Conservation (phyloP, 2,329 filamentous ascomycete genomes). For the Penicillium brasilianum region DNA sequence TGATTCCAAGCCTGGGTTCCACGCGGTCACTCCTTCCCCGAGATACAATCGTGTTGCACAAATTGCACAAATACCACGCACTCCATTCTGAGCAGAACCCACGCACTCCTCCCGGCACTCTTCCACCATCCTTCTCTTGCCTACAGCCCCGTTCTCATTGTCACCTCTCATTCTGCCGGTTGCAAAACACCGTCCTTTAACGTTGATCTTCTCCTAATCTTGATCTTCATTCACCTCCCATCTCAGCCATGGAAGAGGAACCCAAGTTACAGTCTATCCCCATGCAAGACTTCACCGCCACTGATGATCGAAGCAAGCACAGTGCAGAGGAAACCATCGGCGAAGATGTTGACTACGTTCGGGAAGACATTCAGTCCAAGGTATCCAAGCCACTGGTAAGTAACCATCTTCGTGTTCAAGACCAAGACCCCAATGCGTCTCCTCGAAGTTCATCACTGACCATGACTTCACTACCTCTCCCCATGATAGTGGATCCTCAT, state of each 20-base stretch:
- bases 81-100: no score
- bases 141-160: no score
- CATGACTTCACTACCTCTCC: not conserved
- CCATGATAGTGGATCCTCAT: conserved; percentile 25
- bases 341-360: conserved; percentile 18
- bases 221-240: not conserved
- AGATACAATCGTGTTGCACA: no score
- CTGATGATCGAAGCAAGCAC: not conserved
- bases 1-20: no score
- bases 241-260: not conserved
- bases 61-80: no score
- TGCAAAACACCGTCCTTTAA: no score
- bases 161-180: no score
- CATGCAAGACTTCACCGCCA: not conserved
- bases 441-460: not conserved
- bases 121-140: no score
- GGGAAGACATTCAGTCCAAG: conserved; percentile 18
- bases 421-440: not conserved
- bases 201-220: not conserved
- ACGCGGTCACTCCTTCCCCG: no score
- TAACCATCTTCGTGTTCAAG: not conserved
- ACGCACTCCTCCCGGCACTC: no score
- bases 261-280: not conserved
- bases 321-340: not conserved
- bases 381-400: conserved; percentile 19